phyloP scores from a whole-genome alignment of 495 filamentous ascomycete genomes.

The Annulohypoxylon bovei region DNA sequence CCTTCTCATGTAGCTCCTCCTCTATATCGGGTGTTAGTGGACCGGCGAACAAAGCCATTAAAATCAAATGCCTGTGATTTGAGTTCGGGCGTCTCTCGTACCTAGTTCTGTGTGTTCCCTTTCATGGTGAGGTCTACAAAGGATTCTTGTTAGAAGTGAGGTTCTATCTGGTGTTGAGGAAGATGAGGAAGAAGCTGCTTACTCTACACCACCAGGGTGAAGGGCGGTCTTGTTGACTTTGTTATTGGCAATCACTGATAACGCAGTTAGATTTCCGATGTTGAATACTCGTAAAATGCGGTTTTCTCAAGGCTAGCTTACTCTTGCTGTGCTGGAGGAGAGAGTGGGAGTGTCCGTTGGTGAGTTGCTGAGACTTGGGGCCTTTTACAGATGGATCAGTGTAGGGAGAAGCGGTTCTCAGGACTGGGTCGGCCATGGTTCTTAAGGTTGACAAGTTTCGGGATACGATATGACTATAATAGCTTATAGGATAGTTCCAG shows the following conservation, averaged over 20 bases:
- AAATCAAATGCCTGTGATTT: neutral
- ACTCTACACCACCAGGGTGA: constrained; percentile 92
- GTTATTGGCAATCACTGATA: constrained; percentile 71
- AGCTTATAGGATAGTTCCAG: constrained; percentile 39
- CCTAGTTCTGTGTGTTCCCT: constrained; percentile 90
- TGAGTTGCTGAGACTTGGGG: constrained; percentile 55
- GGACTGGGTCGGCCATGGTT: constrained; percentile 62
- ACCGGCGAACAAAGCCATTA: constrained; percentile 6
- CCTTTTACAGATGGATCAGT: constrained; percentile 59
- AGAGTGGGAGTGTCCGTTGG: constrained; percentile 43
- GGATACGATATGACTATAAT: constrained; percentile 18
- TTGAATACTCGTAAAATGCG: constrained; percentile 31
- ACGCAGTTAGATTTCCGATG: constrained; percentile 42
- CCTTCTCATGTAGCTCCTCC: constrained; percentile 96
- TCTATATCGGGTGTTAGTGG: constrained; percentile 56
- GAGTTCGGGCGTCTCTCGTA: constrained; percentile 39
- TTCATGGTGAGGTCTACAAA: constrained; percentile 69
- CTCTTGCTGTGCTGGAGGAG: constrained; percentile 51
- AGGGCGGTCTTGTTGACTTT: constrained; percentile 87
- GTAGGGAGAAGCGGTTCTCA: constrained; percentile 61
- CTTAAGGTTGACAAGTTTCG: constrained; percentile 50
- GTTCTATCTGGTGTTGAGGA: constrained; percentile 23
- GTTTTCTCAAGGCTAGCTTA: constrained; percentile 43
- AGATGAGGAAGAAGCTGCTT: constrained; percentile 63
- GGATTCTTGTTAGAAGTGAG: constrained; percentile 47